These are phyloP conservation scores for Coelastrella sp. DNA, from an alignment of 139 green algal genomes.

Conservation along the genomic window DNA sequence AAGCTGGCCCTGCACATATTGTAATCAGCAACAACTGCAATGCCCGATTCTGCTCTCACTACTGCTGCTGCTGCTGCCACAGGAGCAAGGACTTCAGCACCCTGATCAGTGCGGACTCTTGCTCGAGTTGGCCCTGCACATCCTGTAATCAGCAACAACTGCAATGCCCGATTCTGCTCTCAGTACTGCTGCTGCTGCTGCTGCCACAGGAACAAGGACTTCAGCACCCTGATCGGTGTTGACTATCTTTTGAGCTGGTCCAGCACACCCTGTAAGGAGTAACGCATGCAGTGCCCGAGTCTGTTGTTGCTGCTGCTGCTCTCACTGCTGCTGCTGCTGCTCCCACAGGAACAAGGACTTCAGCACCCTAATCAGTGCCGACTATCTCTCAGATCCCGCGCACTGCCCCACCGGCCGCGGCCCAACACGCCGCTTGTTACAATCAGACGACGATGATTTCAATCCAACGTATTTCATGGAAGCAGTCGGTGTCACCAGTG, in stretches of 20 bases:
- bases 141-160: too few species aligned
- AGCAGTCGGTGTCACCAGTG: conserved; percentile 4
- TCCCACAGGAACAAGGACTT: conserved; percentile 61
- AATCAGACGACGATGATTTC: background rate
- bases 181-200: too few species aligned
- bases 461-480: conserved; percentile 43
- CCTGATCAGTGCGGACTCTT: too few species aligned
- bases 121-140: too few species aligned
- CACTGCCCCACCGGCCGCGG: conserved; percentile 53
- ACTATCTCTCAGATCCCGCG: conserved; percentile 56
- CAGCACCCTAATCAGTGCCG: conserved; percentile 9
- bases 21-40: too few species aligned
- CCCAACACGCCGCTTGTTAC: conserved; percentile 22
- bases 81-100: conserved; percentile 62
- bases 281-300: too few species aligned
- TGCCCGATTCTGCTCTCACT: too few species aligned
- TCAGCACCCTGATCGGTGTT: conserved; percentile 28
- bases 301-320: too few species aligned
- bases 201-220: conserved; percentile 58
- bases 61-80: too few species aligned
- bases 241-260: conserved; percentile 54
- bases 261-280: too few species aligned
- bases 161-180: too few species aligned
- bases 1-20: conserved; percentile 57
- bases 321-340: too few species aligned